Evolutionary conservation across 352 stramenopile species (phyloP).

Genomic region (Salisapilia sapeloensis): DNA sequence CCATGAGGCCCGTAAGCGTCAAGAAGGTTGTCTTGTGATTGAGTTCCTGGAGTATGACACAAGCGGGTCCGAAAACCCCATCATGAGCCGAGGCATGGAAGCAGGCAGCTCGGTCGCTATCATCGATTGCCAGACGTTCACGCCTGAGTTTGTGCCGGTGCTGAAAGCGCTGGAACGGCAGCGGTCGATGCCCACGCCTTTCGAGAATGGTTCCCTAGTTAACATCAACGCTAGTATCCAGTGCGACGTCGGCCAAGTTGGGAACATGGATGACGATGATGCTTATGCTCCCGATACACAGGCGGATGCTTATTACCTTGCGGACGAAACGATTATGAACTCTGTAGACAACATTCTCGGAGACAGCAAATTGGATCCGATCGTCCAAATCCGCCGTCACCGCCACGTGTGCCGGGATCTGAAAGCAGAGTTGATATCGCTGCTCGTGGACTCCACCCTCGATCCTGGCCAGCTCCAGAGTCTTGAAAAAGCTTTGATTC

Average conservation of each 20-base stretch:
- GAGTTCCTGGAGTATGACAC: slow-evolving; percentile 51
- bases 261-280: slow-evolving; percentile 3
- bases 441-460: slow-evolving; percentile 38
- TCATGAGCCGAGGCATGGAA: slow-evolving; percentile 25
- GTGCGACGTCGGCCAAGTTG: no score
- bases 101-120: slow-evolving; percentile 44
- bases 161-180: slow-evolving; percentile 66
- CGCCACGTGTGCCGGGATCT: slow-evolving; percentile 12
- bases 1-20: slow-evolving; percentile 46
- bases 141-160: slow-evolving; percentile 76
- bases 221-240: slow-evolving; percentile 23
- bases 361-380: slow-evolving; percentile 41
- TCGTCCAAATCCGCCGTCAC: slow-evolving; percentile 68
- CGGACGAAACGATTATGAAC: slow-evolving; percentile 2
- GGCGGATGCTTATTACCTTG: slow-evolving; percentile 3
- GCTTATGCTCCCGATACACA: neutral
- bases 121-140: slow-evolving; percentile 79
- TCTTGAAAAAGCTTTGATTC: slow-evolving; percentile 53
- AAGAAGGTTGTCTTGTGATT: slow-evolving; percentile 36
- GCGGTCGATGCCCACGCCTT: slow-evolving; percentile 46
- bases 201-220: slow-evolving; percentile 49
- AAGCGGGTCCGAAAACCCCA: slow-evolving; percentile 35
- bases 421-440: slow-evolving; percentile 9
- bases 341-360: slow-evolving; percentile 33
- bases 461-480: slow-evolving; percentile 53